Evolutionary conservation across 257 asterid species (phyloP).

Genomic region (Solanum bukasovii): DNA sequence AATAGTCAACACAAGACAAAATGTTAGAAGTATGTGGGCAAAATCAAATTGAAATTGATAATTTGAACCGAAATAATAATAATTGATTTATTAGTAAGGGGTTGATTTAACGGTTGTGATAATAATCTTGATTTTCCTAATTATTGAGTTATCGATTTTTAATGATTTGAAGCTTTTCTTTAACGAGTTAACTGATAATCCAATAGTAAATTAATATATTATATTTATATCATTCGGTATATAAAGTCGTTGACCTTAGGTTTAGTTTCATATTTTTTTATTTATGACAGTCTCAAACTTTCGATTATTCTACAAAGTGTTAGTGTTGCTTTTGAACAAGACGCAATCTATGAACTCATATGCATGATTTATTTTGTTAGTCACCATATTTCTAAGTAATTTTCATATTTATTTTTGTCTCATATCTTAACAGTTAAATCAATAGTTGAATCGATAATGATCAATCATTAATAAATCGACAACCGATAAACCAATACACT

Average conservation of each 20-base stretch:
- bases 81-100: not conserved
- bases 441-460: accelerated
- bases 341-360: too few species aligned
- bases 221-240: too few species aligned
- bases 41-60: not conserved
- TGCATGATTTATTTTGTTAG: too few species aligned
- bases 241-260: not conserved
- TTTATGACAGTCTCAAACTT: not conserved
- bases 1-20: not conserved
- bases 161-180: too few species aligned
- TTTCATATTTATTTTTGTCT: too few species aligned
- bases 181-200: too few species aligned
- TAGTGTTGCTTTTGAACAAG: not conserved
- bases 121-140: too few species aligned
- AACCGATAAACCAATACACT: not conserved
- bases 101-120: accelerated
- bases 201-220: too few species aligned
- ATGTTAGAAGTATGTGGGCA: not conserved
- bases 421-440: not conserved
- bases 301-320: not conserved
- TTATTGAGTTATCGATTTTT: not conserved
- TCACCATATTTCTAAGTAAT: not conserved
- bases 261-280: not conserved
- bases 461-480: not conserved
- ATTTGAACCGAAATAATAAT: too few species aligned